Evolutionary conservation across 2,329 filamentous ascomycete species (phyloP), one percentile per base, ranked within the genome.

Genomic region (Xylaria sp.): DNA sequence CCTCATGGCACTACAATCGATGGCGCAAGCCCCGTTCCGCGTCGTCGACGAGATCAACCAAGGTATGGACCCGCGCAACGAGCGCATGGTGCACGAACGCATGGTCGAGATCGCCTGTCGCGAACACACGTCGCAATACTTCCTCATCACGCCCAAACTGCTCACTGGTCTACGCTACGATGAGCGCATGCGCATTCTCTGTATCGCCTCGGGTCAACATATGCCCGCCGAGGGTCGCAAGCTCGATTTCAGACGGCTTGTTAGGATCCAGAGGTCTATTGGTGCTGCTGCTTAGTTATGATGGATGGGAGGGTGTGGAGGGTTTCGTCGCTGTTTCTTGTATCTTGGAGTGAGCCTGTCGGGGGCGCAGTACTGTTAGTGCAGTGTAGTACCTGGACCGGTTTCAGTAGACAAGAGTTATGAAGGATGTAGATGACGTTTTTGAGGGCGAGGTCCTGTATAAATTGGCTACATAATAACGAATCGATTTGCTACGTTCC

Each of bases 11-110:
- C 83, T 99, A 30, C 94, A 99, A 74, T 90, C 90, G 54, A 87
- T 99, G 69, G 93, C 94, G 13, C 89, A 92, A 69, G 92, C 92
- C 2, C 94, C 94, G 1, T 99, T 99, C 83, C 91, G 94, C 55
- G 93, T 99, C 54, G 94, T 99, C 60, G 94, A 99, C 75, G 94
- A 99, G 78, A 99, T 99, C 80, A 99, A 99, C 72, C 94, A 99
- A 76, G 94, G 94, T 66, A 99, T 99, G 94, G 94, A 99, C 74
- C 94, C 93, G 49, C 88, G 94, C 69, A 99, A 99, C 75, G 94
- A 99, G 76, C 90, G 94, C 67, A 95, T 97, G 85, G 92, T 99
- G 13, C 94, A 99, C 76, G 91, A 93, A 72, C 90, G 94, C 64
- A 95, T 99, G 89, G 94, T 99, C 7, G 92, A 97, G 70, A 97